Conservation (phyloP, 768 basidiomycete genomes). For the Boletus rubropictus region DNA sequence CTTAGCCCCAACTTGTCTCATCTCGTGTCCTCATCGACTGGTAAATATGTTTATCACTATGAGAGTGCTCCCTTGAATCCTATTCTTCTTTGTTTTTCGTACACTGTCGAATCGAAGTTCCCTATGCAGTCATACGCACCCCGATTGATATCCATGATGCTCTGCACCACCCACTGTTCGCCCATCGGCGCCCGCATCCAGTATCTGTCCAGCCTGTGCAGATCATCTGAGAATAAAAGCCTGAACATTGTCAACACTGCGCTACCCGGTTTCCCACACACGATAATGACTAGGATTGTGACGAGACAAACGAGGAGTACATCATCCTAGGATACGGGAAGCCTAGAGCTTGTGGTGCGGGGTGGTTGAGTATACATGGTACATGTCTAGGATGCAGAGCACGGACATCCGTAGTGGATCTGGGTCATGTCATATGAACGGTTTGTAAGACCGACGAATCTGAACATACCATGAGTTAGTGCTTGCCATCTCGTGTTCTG, state of each 20-base stretch:
- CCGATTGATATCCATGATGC: too few relatives aligned
- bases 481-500: constrained; percentile 31
- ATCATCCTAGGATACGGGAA: background rate
- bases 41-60: too few relatives aligned
- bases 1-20: too few relatives aligned
- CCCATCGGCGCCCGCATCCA: too few relatives aligned
- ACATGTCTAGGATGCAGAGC: constrained; percentile 7
- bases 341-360: background rate
- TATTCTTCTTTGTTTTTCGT: too few relatives aligned
- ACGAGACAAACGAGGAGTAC: background rate
- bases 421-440: background rate
- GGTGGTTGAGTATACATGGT: background rate
- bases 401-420: background rate
- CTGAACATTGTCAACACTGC: too few relatives aligned
- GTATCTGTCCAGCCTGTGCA: background rate
- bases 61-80: too few relatives aligned
- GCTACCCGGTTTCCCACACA: background rate
- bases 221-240: background rate
- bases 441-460: background rate
- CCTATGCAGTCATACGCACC: too few relatives aligned
- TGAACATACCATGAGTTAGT: constrained; percentile 13
- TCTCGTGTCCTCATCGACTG: too few relatives aligned
- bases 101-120: too few relatives aligned
- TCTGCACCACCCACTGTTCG: too few relatives aligned
- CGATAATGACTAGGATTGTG: background rate